Evolutionary conservation across 306 rosid genomes (phyloP).

Genomic region (Morella rubra): DNA sequence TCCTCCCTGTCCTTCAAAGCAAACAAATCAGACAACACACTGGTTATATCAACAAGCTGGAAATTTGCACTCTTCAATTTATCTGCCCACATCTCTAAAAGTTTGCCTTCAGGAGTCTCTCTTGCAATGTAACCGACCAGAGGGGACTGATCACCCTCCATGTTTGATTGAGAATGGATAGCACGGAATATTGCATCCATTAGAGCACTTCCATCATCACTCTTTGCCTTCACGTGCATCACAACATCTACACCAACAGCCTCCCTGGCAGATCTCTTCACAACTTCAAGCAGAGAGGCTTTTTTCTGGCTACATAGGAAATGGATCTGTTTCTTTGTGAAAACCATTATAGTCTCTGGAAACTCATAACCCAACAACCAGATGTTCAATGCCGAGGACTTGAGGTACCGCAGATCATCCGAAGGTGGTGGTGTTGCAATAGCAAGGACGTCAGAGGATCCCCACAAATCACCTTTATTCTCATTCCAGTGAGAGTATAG

Average conservation of each 20-base stretch:
- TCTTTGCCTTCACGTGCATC: conserved; percentile 71
- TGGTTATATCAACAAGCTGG: conserved; percentile 61
- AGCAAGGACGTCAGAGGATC: conserved; percentile 67
- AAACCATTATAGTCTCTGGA: conserved; percentile 91
- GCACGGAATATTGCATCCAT: conserved; percentile 74
- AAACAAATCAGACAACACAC: conserved; percentile 75
- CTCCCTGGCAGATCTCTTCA: conserved; percentile 65
- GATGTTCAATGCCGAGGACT: conserved; percentile 77
- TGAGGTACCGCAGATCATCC: conserved; percentile 85
- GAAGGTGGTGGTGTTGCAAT: conserved; percentile 80
- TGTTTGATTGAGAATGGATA: conserved; percentile 56
- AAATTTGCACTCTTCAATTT: conserved; percentile 56
- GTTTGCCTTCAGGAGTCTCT: conserved; percentile 87
- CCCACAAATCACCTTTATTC: conserved; percentile 63
- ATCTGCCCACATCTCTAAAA: conserved; percentile 74
- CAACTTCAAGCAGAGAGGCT: conserved; percentile 70
- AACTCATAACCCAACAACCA: conserved; percentile 93
- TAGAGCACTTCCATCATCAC: conserved; percentile 69
- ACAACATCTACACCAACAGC: conserved; percentile 76
- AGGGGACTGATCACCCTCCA: conserved; percentile 50
- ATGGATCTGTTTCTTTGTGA: conserved; percentile 77
- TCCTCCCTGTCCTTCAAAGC: conserved; percentile 66
- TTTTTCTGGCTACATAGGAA: conserved; percentile 85
- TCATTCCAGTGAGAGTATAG: conserved; percentile 74
- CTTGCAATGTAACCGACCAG: conserved; percentile 73